Evolutionary conservation across 2,329 filamentous ascomycete species (phyloP), one percentile per base, ranked within the genome.

Genomic region (Penicillium sp.): DNA sequence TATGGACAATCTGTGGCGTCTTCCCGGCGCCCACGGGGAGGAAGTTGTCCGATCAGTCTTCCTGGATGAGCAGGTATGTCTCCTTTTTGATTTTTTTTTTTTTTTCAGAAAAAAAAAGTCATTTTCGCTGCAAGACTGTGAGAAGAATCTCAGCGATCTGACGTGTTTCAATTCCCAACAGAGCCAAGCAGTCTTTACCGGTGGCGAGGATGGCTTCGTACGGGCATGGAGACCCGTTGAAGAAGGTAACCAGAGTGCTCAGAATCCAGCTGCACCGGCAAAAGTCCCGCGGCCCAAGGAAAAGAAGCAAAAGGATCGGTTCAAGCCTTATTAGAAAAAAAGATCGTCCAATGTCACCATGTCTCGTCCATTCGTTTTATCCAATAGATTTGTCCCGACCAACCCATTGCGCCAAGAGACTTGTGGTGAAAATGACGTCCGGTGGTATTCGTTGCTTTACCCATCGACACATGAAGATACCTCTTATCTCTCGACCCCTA

Each of bases 11-110:
- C 55, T 67, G 24, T 70, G 73, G 63, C 67, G 66, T 26, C 59
- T 74, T 34, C 66, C 71, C n/a, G 70, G 67, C 36, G 72, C 70
- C n/a, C 74, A 76, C 57, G 72, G 73, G 4, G 71, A 72, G 47
- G 73, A 76, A 47, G 62, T 76, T 35, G 70, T 76, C 9, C 70
- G 74, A 37, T 71, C 73, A 0, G 62, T 75, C 6, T 69, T 66
- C 56, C 51, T 73, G n/a, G 70, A 74, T 53, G 67, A 71, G 29
- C 57, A 67, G 63, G 73, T 75, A 63, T 41, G 61, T 63, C 18
- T 18, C 18, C 18, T 18, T 18, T 18, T 18, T 18, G 18, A 18
- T 18, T 18, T 18, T 18, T 18, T 18, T 18, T 18, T 18, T 18
- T 18, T 18, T 18, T 18, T 18, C 3, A 3, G 18, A 18, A 18